A percentile compares a stretch with the other conserved stretches of the same genome.
These are phyloP conservation scores for Botrytis galanthina DNA, from an alignment of 2,329 filamentous ascomycete species.

Conservation along the genomic window DNA sequence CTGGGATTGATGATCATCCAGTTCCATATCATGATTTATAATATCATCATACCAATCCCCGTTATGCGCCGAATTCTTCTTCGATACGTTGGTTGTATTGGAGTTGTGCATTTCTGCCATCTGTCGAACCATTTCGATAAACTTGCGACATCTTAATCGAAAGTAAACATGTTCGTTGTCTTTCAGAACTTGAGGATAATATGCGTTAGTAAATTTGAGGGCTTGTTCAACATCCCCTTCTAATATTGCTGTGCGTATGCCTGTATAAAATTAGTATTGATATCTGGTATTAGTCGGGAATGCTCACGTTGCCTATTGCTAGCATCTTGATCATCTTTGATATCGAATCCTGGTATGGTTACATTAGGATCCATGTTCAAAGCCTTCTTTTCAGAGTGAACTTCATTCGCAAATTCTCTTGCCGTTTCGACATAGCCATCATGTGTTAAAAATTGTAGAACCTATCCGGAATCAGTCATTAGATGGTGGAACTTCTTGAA, in stretches of 20 bases:
- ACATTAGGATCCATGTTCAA: slow-evolving; percentile 57
- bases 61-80: slow-evolving; percentile 42
- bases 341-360: slow-evolving; percentile 58
- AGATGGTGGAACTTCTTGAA: background rate
- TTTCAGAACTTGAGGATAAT: slow-evolving; percentile 77
- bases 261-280: slow-evolving; percentile 45
- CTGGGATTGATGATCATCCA: slow-evolving; percentile 51
- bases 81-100: slow-evolving; percentile 31
- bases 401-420: slow-evolving; percentile 80
- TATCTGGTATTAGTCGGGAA: background rate
- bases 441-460: slow-evolving; percentile 85
- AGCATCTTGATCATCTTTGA: slow-evolving; percentile 81
- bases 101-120: slow-evolving; percentile 60
- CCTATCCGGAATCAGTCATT: slow-evolving; percentile 39
- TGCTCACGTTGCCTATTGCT: slow-evolving; percentile 77
- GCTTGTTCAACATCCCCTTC: slow-evolving; percentile 91
- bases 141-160: slow-evolving; percentile 82
- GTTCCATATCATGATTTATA: slow-evolving; percentile 47
- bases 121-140: slow-evolving; percentile 87
- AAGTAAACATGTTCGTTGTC: slow-evolving; percentile 85
- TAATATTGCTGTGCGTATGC: slow-evolving; percentile 81
- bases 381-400: slow-evolving; percentile 69
- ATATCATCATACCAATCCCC: slow-evolving; percentile 42
- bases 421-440: slow-evolving; percentile 96
- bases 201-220: slow-evolving; percentile 73